A percentile compares a stretch with the other conserved stretches of the same genome.
Evolutionary conservation across 1,139 yeast species (phyloP).

Genomic region (Scheffersomyces cryptocercus): DNA sequence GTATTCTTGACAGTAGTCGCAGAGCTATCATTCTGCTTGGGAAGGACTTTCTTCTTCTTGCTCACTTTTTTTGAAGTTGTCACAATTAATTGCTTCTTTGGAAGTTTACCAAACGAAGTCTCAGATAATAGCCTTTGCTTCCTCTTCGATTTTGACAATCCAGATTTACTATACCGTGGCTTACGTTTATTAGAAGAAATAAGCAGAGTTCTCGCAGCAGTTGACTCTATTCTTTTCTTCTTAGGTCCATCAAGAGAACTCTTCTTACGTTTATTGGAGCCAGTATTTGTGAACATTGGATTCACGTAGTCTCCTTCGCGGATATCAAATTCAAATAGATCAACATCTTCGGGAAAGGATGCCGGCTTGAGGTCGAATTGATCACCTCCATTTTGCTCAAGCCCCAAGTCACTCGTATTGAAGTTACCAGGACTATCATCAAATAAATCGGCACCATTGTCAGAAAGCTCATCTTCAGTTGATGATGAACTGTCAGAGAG

Average conservation of each 20-base stretch:
- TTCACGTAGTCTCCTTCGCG: slow-evolving; percentile 21
- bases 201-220: slow-evolving; percentile 2
- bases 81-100: slow-evolving; percentile 6
- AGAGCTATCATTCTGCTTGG: background rate
- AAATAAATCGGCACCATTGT: background rate
- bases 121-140: background rate
- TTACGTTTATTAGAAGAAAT: too few species aligned
- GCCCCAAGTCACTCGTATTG: background rate
- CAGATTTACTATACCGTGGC: too few species aligned
- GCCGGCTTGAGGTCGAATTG: too few species aligned
- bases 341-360: too few species aligned
- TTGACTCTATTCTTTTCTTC: background rate
- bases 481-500: slow-evolving; percentile 10
- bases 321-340: slow-evolving; percentile 11
- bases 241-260: background rate
- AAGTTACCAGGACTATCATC: background rate
- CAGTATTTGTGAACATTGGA: slow-evolving; percentile 16
- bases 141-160: background rate
- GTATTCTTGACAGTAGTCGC: background rate
- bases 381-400: too few species aligned
- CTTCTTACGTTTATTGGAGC: too few species aligned
- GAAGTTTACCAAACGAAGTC: slow-evolving; percentile 2
- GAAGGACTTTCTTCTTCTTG: background rate
- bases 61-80: background rate
- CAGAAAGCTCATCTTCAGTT: slow-evolving; percentile 4